These are phyloP conservation scores for Talaromyces albobiverticillius DNA, from an alignment of 2,329 filamentous ascomycete genomes.

Conservation along the genomic window DNA sequence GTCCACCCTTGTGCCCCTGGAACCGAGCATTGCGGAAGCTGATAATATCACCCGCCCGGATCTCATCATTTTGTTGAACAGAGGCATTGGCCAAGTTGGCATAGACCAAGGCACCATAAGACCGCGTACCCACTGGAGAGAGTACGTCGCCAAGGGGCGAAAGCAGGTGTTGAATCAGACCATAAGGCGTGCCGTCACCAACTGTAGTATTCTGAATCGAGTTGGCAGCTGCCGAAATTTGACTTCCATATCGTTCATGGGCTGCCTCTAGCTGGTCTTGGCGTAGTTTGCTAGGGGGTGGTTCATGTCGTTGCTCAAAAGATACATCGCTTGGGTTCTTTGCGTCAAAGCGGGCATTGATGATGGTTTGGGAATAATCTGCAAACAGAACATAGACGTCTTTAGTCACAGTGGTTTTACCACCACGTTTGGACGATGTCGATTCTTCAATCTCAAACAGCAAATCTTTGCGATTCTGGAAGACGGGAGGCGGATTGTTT, in stretches of 20 bases:
- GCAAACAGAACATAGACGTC: constrained; percentile 86
- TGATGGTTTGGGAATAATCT: constrained; percentile 92
- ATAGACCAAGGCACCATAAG: constrained; percentile 91
- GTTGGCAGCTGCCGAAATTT: constrained; percentile 67
- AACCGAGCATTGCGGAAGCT: constrained; percentile 91
- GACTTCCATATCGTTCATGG: constrained; percentile 76
- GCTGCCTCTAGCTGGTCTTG: constrained; percentile 91
- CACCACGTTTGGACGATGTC: constrained; percentile 64
- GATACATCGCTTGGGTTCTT: constrained; percentile 69
- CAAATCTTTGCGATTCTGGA: constrained; percentile 81
- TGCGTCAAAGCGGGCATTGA: constrained; percentile 76
- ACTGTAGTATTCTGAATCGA: constrained; percentile 76
- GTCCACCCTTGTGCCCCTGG: constrained; percentile 89
- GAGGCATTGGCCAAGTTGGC: constrained; percentile 92
- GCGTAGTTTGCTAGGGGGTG: constrained; percentile 74
- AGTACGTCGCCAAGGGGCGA: constrained; percentile 71
- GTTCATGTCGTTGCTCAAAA: constrained; percentile 82
- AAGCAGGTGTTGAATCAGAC: constrained; percentile 75
- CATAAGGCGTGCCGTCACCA: constrained; percentile 77
- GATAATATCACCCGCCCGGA: constrained; percentile 87
- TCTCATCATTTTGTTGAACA: constrained; percentile 86
- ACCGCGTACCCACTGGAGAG: constrained; percentile 77
- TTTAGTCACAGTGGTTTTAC: constrained; percentile 70
- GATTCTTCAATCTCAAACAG: constrained; percentile 79
- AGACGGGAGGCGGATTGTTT: constrained; percentile 72